Conservation (phyloP, 192 early-diverging fungal species). For the Lobosporangium transversale region DNA sequence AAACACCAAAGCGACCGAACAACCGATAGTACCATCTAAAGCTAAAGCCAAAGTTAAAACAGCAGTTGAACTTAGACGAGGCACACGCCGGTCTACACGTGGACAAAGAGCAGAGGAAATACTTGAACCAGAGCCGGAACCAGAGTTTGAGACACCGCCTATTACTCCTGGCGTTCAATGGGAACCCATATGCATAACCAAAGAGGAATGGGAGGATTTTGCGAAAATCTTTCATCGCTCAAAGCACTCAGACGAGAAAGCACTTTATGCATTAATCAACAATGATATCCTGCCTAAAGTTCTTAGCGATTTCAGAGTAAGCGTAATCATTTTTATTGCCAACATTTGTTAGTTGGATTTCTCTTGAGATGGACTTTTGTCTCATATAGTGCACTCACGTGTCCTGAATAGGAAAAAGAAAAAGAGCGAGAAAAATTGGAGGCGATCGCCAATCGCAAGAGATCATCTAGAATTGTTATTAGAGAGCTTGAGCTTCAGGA, state of each 20-base stretch:
- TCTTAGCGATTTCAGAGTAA: constrained; percentile 57
- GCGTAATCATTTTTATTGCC: too few species aligned
- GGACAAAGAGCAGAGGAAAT: constrained; percentile 23
- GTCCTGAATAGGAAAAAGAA: constrained; percentile 66
- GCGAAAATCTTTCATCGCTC: constrained; percentile 65
- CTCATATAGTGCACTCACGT: too few species aligned
- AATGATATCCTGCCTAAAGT: constrained; percentile 69
- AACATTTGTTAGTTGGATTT: too few species aligned
- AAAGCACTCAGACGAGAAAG: constrained; percentile 64
- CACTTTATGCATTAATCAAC: constrained; percentile 62
- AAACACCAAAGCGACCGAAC: constrained; percentile 43
- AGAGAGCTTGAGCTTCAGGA: constrained; percentile 67
- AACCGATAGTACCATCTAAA: constrained; percentile 20
- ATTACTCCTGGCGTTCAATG: constrained; percentile 60
- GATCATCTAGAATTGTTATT: constrained; percentile 71
- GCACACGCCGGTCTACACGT: constrained; percentile 30
- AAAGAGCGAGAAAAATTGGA: constrained; percentile 63
- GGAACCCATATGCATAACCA: constrained; percentile 64
- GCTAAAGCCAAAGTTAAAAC: constrained; percentile 12
- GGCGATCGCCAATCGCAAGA: constrained; percentile 66
- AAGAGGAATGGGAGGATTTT: constrained; percentile 72
- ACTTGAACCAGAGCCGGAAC: constrained; percentile 26
- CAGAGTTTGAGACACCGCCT: constrained; percentile 43
- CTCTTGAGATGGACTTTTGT: too few species aligned
- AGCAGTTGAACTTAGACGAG: constrained; percentile 16